Evolutionary conservation across 495 filamentous ascomycete species (phyloP).

Genomic region (Lophium mytilinum): DNA sequence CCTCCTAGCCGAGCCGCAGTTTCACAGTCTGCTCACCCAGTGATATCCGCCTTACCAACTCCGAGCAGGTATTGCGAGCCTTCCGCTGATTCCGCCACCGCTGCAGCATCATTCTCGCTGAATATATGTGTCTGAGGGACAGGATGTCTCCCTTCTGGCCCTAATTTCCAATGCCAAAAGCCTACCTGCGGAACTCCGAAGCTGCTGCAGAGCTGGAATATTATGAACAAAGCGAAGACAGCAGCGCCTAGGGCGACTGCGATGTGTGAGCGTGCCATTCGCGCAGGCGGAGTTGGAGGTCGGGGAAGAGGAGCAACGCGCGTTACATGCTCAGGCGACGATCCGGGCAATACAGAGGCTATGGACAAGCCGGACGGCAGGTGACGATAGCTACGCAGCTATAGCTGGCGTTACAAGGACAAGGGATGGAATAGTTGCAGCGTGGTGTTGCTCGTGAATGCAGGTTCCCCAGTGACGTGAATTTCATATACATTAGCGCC

Average conservation of each 20-base stretch:
- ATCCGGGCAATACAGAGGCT: not conserved
- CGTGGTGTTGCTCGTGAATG: not conserved
- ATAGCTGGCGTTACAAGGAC: not conserved
- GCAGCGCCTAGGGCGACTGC: constrained; percentile 18
- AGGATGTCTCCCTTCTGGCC: constrained; percentile 2
- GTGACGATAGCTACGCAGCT: not conserved
- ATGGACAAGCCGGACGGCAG: not conserved
- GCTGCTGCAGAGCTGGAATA: constrained; percentile 27
- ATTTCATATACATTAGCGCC: too few relatives aligned
- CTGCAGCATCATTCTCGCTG: constrained; percentile 14
- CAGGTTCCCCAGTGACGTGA: not conserved
- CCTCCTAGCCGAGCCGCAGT: not conserved
- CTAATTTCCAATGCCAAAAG: constrained; percentile 20
- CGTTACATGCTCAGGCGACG: not conserved
- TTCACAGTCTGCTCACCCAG: constrained; percentile 52
- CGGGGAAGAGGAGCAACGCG: constrained; percentile 1
- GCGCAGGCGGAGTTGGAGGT: constrained; percentile 3
- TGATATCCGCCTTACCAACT: constrained; percentile 91
- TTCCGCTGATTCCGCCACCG: constrained; percentile 12
- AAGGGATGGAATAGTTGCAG: not conserved
- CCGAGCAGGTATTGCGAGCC: constrained; percentile 68
- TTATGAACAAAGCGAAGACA: constrained; percentile 19
- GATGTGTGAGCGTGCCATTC: constrained; percentile 26
- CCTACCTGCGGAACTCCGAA: constrained; percentile 27
- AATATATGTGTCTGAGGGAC: constrained; percentile 16